Percentiles rank a stretch among this genome's conserved stretches.
phyloP scores from a whole-genome alignment of 2,329 filamentous ascomycete species.

The Chaetomium olivaceum region DNA sequence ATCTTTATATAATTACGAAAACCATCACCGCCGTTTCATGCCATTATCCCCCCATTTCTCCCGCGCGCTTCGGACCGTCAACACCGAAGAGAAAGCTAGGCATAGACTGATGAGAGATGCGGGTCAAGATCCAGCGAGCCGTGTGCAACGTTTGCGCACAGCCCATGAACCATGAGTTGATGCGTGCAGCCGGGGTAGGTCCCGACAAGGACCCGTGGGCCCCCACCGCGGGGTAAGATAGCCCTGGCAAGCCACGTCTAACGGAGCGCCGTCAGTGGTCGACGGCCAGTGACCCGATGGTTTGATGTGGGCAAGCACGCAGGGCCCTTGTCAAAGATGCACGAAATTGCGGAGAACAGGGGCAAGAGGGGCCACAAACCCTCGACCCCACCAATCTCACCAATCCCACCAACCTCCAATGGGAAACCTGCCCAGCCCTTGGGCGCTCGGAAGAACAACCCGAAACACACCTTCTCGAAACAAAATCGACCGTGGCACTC shows the following conservation, averaged over 20 bases:
- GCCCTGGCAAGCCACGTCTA: background rate
- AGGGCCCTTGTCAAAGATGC: background rate
- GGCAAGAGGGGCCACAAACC: background rate
- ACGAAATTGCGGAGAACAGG: conserved; percentile 3
- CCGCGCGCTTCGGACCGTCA: conserved; percentile 52
- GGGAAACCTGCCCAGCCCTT: conserved; percentile 19
- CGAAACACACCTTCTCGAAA: conserved; percentile 23
- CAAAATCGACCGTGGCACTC: background rate
- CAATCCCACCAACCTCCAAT: conserved; percentile 14
- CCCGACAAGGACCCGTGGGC: conserved; percentile 9
- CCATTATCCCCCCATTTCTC: conserved; percentile 42
- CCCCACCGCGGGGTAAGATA: conserved; percentile 33
- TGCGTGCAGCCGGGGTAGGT: conserved; percentile 13
- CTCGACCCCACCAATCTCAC: background rate
- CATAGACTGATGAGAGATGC: conserved; percentile 33
- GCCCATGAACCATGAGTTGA: background rate
- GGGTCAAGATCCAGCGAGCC: conserved; percentile 21
- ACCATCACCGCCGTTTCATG: conserved; percentile 29
- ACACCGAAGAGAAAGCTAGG: conserved; percentile 49
- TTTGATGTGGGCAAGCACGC: background rate
- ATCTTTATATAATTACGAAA: conserved; percentile 29
- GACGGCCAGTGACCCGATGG: background rate
- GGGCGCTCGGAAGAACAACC: conserved; percentile 23
- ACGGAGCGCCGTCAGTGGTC: conserved; percentile 4
- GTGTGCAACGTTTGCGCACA: conserved; percentile 19